phyloP scores from a whole-genome alignment of 2,329 filamentous ascomycete genomes.

The Ophiostoma perfectum region DNA sequence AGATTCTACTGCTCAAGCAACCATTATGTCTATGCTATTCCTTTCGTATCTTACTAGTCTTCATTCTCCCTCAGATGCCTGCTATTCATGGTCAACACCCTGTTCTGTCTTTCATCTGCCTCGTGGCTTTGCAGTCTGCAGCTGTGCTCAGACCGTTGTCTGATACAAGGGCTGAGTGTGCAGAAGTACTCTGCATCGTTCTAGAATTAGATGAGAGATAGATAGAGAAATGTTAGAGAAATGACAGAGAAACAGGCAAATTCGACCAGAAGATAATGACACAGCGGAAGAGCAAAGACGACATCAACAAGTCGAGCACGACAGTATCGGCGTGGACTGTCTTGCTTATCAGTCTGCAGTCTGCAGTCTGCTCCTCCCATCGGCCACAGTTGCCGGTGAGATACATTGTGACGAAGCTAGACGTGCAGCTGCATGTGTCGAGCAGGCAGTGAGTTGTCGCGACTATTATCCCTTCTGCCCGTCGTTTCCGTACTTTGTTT shows the following conservation, averaged over 20 bases:
- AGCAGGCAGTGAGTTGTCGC: background rate
- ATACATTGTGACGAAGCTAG: background rate
- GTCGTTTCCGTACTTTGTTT: no score
- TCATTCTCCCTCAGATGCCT: no score
- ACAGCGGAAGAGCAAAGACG: no score
- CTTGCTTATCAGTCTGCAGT: background rate
- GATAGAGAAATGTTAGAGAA: no score
- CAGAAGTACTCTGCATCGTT: background rate
- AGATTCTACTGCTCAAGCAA: no score
- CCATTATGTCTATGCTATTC: no score
- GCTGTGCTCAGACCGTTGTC: slow-evolving; percentile 4
- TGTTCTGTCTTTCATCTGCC: background rate
- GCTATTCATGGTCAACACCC: no score
- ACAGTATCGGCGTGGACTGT: background rate
- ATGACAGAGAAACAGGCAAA: background rate
- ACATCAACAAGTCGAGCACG: no score
- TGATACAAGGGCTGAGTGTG: background rate
- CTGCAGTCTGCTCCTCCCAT: background rate
- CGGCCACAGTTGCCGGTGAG: background rate
- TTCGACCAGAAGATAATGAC: no score
- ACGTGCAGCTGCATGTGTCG: background rate
- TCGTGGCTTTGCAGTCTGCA: background rate
- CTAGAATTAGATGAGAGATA: background rate
- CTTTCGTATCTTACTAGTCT: no score
- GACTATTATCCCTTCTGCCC: background rate